Evolutionary conservation across 495 filamentous ascomycete species (phyloP), one percentile per base, ranked within the genome.

Genomic region (Penicillium goetzii): DNA sequence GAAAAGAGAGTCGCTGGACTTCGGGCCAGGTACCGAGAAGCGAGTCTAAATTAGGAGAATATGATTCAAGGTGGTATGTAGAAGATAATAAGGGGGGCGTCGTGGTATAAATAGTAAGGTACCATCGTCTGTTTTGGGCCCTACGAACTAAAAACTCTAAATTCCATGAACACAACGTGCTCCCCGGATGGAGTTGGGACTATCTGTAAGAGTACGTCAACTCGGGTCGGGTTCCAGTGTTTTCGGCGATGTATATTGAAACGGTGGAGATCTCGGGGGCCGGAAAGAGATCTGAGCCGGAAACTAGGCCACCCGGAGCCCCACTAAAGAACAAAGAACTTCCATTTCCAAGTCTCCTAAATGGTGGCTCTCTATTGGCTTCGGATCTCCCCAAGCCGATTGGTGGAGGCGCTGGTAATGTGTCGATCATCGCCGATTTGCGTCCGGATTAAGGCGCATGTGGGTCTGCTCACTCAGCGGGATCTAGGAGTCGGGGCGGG

Each of bases 231-330:
- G 25, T 40, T 61, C 56, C 56, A 45, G 38, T 63, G 54, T 63
- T 63, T 60, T 49, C 62, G 57, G 62, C 40, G 30, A 30, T 49
- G 33, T n/a, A 19, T 49, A 60, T 64, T 30, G 50, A 54, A 14
- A 32, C 15, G 14, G 62, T 59, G 62, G 62, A 58, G 45, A 58
- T 36, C 51, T 61, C 36, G 57, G 57, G 57, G 41, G 57, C 21
- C 57, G 62, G 62, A 60, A 50, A 17, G 43, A 57, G 28, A 49
- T 57, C 28, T 33, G 17, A 4, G 25, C 41, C 57, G 52, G 57
- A 14, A 6, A 26, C 41, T 56, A 19, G 49, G 14, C 26, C 28
- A 32, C 4, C 52, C 52, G 19, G n/a, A 19, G 52, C 30, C 52
- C n/a, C 30, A 21, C 36, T 21, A 30, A 28, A 21, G 2, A 15